phyloP scores from a whole-genome alignment of 2,329 filamentous ascomycete genomes.

The Ilyonectria sp. region DNA sequence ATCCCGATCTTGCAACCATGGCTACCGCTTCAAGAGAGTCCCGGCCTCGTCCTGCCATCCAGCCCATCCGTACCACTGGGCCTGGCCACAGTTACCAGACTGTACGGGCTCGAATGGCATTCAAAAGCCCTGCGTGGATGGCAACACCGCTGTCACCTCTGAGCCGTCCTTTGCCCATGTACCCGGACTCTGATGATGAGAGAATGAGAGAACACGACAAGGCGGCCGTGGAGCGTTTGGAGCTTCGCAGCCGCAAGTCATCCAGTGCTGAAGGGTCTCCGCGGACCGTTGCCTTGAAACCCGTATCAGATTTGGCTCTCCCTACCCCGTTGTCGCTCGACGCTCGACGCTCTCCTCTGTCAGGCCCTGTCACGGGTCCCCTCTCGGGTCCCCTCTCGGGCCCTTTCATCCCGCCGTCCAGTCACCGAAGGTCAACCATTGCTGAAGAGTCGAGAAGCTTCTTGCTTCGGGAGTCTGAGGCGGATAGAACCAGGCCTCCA shows the following conservation, averaged over 20 bases:
- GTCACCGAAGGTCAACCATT: constrained; percentile 33
- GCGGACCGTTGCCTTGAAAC: constrained; percentile 33
- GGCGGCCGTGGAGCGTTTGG: constrained; percentile 33
- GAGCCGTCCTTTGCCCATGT: constrained; percentile 34
- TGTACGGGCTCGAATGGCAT: constrained; percentile 29
- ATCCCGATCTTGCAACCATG: constrained; percentile 29
- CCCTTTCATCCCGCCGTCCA: constrained; percentile 31
- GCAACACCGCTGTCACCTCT: constrained; percentile 41
- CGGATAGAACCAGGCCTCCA: constrained; percentile 8
- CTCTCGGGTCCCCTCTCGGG: constrained; percentile 44
- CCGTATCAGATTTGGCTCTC: constrained; percentile 33
- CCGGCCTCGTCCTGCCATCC: constrained; percentile 40
- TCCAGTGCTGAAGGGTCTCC: constrained; percentile 28
- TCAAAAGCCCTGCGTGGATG: constrained; percentile 43
- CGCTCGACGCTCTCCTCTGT: constrained; percentile 37
- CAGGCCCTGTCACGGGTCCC: constrained; percentile 40
- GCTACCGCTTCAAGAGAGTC: constrained; percentile 34
- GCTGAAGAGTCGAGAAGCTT: constrained; percentile 41
- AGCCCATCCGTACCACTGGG: constrained; percentile 43
- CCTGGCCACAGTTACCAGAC: constrained; percentile 32
- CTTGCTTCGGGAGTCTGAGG: constrained; percentile 30
- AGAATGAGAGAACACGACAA: constrained; percentile 38
- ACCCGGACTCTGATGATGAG: constrained; percentile 39
- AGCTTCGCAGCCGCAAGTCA: constrained; percentile 24
- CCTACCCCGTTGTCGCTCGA: constrained; percentile 28